A percentile compares a stretch with the other conserved stretches of the same genome.
Evolutionary conservation across 306 rosid species (phyloP).

Genomic region (Potentilla sterilis): DNA sequence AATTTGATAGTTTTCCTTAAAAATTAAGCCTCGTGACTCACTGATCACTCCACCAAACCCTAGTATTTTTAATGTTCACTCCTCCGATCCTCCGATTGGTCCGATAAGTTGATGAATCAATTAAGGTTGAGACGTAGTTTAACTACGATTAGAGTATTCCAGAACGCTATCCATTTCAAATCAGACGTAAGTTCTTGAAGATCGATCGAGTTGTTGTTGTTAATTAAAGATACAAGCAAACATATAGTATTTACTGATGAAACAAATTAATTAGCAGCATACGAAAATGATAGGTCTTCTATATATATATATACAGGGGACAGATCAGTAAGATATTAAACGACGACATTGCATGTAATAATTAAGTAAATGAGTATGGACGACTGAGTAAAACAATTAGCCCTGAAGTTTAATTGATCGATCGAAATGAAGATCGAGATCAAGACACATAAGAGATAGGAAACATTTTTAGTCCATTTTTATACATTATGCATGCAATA

Average conservation of each 20-base stretch:
- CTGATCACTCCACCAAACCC: conserved; percentile 55
- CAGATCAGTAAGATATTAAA: conserved; percentile 3
- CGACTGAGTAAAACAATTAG: conserved; percentile 34
- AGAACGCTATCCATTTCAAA: conserved; percentile 23
- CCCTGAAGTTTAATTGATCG: neutral
- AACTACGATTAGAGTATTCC: conserved; percentile 18
- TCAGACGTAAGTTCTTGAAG: conserved; percentile 26
- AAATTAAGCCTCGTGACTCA: conserved; percentile 53
- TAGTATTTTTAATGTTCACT: conserved; percentile 22
- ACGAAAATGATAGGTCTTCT: conserved; percentile 12
- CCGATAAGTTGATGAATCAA: conserved; percentile 45
- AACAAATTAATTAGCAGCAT: conserved; percentile 20
- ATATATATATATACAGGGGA: conserved; percentile 9
- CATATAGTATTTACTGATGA: conserved; percentile 7
- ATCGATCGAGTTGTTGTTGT: conserved; percentile 34
- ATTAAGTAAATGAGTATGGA: conserved; percentile 20
- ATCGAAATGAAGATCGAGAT: conserved; percentile 4
- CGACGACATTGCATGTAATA: neutral
- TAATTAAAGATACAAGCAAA: conserved; percentile 24
- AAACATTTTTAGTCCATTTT: conserved; percentile 5
- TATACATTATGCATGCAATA: conserved; percentile 7
- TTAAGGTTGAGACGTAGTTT: conserved; percentile 24
- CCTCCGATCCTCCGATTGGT: conserved; percentile 36
- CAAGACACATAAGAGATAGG: conserved; percentile 21
- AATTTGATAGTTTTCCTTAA: conserved; percentile 39